Conservation (phyloP, 805 yeast species). For the Debaryomyces maramus region DNA sequence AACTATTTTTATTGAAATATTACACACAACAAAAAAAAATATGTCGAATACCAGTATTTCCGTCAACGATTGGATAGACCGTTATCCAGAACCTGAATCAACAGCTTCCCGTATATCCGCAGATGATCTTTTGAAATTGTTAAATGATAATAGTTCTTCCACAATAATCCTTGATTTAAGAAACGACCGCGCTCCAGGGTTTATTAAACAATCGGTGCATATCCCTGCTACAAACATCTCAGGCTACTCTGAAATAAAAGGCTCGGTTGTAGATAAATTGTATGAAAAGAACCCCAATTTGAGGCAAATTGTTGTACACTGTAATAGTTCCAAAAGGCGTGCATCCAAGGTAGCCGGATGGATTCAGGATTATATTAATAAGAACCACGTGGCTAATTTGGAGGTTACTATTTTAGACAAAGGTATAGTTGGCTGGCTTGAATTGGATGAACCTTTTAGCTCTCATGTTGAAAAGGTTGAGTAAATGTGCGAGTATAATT, state of each 20-base stretch:
- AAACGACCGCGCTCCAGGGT: slow-evolving; percentile 16
- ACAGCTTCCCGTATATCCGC: slow-evolving; percentile 4
- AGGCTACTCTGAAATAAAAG: slow-evolving; percentile 15
- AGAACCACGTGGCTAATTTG: slow-evolving; percentile 11
- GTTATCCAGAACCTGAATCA: slow-evolving; percentile 8
- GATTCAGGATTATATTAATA: slow-evolving; percentile 19
- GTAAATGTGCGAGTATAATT: too few relatives aligned
- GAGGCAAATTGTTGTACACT: slow-evolving; percentile 18
- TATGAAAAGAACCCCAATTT: slow-evolving; percentile 10
- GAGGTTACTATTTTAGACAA: slow-evolving; percentile 20
- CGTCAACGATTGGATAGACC: slow-evolving; percentile 10
- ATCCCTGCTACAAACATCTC: slow-evolving; percentile 20
- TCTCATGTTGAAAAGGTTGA: not conserved
- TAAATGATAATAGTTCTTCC: slow-evolving; percentile 10
- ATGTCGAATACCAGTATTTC: not conserved
- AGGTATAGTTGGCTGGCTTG: slow-evolving; percentile 25
- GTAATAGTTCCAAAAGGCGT: slow-evolving; percentile 21
- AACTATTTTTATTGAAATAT: too few relatives aligned
- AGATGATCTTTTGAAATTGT: slow-evolving; percentile 14
- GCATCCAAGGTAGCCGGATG: slow-evolving; percentile 24
- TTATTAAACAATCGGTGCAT: slow-evolving; percentile 16
- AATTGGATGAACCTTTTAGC: slow-evolving; percentile 9
- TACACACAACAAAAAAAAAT: too few relatives aligned
- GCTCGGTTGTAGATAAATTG: slow-evolving; percentile 14
- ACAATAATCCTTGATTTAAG: slow-evolving; percentile 20